phyloP scores from a whole-genome alignment of 2,329 filamentous ascomycete genomes.

The Claviceps sp. region DNA sequence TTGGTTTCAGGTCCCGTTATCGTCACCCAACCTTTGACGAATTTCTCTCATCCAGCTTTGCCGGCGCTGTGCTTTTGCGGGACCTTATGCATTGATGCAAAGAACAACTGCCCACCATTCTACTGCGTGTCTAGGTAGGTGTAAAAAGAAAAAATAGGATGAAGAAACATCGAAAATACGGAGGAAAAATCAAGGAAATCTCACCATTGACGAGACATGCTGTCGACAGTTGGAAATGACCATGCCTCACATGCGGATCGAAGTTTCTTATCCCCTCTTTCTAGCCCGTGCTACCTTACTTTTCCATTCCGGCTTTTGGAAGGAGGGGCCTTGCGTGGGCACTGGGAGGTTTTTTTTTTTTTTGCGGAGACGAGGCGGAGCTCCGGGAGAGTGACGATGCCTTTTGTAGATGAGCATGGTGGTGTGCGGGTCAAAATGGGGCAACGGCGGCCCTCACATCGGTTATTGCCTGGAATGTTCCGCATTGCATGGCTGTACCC shows the following conservation, averaged over 20 bases:
- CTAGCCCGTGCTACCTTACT: not conserved
- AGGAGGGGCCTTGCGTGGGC: not conserved
- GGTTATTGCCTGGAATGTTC: not conserved
- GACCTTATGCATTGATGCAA: not conserved
- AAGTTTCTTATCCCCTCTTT: not conserved
- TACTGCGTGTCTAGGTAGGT: not conserved
- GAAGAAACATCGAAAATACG: not conserved
- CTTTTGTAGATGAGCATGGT: slow-evolving; percentile 2
- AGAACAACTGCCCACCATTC: not conserved
- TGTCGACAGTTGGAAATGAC: not conserved
- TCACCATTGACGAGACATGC: not conserved
- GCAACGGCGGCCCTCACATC: not conserved
- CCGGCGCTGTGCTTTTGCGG: not conserved
- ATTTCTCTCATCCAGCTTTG: slow-evolving; percentile 1
- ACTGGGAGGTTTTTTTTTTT: not conserved
- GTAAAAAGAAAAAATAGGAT: not conserved
- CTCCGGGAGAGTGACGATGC: slow-evolving; percentile 2
- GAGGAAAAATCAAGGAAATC: not conserved
- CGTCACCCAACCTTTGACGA: not conserved
- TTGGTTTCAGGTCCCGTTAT: not conserved
- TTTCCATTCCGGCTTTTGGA: not conserved
- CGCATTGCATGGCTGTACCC: not conserved
- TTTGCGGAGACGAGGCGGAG: slow-evolving; percentile 4
- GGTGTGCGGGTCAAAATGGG: not conserved
- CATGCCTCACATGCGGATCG: not conserved